These are phyloP conservation scores for Drosera spatulata DNA, from an alignment of 179 eudicot genomes.

Conservation along the genomic window DNA sequence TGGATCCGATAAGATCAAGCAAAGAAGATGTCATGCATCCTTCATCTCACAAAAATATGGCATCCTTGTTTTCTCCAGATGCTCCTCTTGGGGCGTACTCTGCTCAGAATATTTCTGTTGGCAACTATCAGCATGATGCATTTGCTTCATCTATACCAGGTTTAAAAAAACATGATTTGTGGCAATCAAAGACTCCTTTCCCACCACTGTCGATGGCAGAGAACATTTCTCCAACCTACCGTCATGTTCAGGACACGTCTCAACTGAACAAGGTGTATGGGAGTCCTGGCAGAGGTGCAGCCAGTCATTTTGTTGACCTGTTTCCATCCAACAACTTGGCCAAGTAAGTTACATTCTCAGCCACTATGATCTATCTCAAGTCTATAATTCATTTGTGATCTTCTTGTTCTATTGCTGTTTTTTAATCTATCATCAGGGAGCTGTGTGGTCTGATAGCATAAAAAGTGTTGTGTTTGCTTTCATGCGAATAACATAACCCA, in stretches of 20 bases:
- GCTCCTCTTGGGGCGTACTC: constrained; percentile 43
- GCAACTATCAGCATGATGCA: constrained; percentile 37
- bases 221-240: constrained; percentile 25
- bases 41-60: constrained; percentile 57
- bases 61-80: constrained; percentile 69
- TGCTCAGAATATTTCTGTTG: constrained; percentile 30
- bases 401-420: too few relatives aligned
- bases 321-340: constrained; percentile 52
- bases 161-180: constrained; percentile 45
- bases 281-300: constrained; percentile 35
- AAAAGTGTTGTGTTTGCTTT: too few relatives aligned
- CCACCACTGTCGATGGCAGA: constrained; percentile 36
- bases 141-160: constrained; percentile 33
- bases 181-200: constrained; percentile 44
- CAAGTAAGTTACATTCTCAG: constrained; percentile 46
- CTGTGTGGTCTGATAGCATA: too few relatives aligned
- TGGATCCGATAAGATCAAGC: constrained; percentile 43
- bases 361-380: too few relatives aligned
- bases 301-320: constrained; percentile 33
- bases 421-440: too few relatives aligned
- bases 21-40: constrained; percentile 41
- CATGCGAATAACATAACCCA: too few relatives aligned
- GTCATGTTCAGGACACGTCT: constrained; percentile 33
- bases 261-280: constrained; percentile 39
- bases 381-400: too few relatives aligned